Evolutionary conservation across 768 basidiomycete species (phyloP).

Genomic region (Omphalotus guepiniiformis): DNA sequence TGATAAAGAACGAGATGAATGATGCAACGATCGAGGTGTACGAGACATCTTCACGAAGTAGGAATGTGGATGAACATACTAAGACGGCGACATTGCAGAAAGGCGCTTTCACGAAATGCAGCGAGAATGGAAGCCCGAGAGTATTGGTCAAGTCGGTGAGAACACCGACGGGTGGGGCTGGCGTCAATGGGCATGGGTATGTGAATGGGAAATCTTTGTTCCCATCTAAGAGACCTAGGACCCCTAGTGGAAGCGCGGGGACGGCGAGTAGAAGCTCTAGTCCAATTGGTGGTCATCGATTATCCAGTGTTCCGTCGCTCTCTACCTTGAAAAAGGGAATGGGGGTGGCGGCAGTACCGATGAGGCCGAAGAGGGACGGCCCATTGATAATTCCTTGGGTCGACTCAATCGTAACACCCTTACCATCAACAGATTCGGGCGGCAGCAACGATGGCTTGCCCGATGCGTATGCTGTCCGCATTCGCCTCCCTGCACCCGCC

Average conservation of each 20-base stretch:
- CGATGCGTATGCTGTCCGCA: constrained; percentile 55
- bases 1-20: constrained; percentile 58
- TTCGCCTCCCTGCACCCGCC: constrained; percentile 51
- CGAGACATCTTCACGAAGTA: constrained; percentile 34
- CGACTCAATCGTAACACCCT: constrained; percentile 47
- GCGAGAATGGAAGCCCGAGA: not conserved
- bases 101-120: constrained; percentile 42
- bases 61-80: too few species aligned
- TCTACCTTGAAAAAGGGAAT: constrained; percentile 19
- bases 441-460: constrained; percentile 21
- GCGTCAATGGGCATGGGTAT: constrained; percentile 2
- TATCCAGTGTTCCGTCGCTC: constrained; percentile 25
- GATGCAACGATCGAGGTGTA: constrained; percentile 56
- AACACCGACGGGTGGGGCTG: constrained; percentile 36
- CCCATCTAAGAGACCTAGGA: constrained; percentile 28
- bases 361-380: constrained; percentile 43
- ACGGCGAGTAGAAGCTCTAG: constrained; percentile 4
- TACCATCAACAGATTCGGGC: constrained; percentile 23
- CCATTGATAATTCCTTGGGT: constrained; percentile 61
- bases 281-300: not conserved
- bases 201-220: constrained; percentile 13
- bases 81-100: constrained; percentile 62
- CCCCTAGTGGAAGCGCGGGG: constrained; percentile 28
- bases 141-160: constrained; percentile 58
- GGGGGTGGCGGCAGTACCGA: constrained; percentile 11